These are phyloP conservation scores for Reticulascus tulasneorum DNA, from an alignment of 2,329 filamentous ascomycete species.

Conservation along the genomic window DNA sequence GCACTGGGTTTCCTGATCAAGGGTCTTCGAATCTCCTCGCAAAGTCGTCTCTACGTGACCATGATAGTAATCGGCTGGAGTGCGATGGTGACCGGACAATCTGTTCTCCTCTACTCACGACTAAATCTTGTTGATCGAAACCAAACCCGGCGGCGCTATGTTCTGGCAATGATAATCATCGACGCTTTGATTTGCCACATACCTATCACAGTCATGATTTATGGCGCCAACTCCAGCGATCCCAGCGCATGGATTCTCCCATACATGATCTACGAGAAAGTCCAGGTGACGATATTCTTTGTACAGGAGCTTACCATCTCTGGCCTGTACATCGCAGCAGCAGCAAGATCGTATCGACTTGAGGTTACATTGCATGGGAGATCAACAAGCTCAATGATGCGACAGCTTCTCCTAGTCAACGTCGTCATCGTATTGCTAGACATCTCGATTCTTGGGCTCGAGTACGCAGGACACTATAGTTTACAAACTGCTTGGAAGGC, in stretches of 20 bases:
- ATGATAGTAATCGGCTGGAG: conserved; percentile 38
- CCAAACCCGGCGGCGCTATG: conserved; percentile 38
- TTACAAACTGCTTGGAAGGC: conserved; percentile 30
- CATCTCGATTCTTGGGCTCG: conserved; percentile 27
- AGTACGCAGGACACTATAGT: conserved; percentile 26
- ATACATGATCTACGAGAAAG: conserved; percentile 47
- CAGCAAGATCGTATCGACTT: conserved; percentile 33
- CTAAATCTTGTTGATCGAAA: conserved; percentile 55
- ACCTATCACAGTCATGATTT: conserved; percentile 50
- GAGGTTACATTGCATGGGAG: conserved; percentile 3
- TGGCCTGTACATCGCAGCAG: conserved; percentile 48
- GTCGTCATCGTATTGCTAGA: conserved; percentile 42
- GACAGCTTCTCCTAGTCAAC: conserved; percentile 43
- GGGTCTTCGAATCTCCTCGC: conserved; percentile 33
- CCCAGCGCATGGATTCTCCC: conserved; percentile 25
- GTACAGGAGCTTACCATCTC: conserved; percentile 52
- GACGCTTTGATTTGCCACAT: conserved; percentile 51
- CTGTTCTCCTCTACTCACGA: conserved; percentile 57
- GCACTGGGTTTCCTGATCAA: conserved; percentile 43
- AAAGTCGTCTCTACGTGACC: conserved; percentile 22
- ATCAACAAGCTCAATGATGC: conserved; percentile 25
- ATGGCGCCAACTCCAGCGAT: conserved; percentile 41
- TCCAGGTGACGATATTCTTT: conserved; percentile 53
- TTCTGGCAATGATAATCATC: conserved; percentile 53
- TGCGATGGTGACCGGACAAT: conserved; percentile 57